phyloP scores from a whole-genome alignment of 176 grass and related monocot genomes.

The Tuctoria greenei region DNA sequence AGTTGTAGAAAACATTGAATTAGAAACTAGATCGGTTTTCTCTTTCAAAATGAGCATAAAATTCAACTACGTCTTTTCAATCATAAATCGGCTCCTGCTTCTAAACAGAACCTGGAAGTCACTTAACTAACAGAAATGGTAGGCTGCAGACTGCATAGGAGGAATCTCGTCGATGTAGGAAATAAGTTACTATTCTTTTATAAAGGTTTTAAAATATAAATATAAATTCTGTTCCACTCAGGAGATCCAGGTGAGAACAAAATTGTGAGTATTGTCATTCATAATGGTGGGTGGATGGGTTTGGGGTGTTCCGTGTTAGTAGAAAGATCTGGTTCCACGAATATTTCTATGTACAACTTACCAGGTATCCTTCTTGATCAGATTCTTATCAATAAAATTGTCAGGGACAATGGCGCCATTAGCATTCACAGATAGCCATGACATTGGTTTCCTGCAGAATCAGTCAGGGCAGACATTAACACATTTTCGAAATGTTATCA shows the following conservation, averaged over 20 bases:
- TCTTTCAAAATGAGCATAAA: not conserved
- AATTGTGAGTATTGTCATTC: not conserved
- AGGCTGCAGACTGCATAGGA: slow-evolving; percentile 16
- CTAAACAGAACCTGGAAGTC: not conserved
- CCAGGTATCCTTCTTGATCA: slow-evolving; percentile 74
- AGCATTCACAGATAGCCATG: slow-evolving; percentile 87
- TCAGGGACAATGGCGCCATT: slow-evolving; percentile 70
- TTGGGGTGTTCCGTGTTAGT: not conserved
- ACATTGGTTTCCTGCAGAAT: slow-evolving; percentile 64
- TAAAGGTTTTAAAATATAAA: not conserved
- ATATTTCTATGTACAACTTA: slow-evolving; percentile 32
- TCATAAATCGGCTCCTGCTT: not conserved
- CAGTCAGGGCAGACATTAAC: not conserved
- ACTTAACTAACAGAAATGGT: not conserved
- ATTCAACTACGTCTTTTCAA: not conserved
- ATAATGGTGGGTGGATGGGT: not conserved
- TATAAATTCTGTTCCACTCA: not conserved
- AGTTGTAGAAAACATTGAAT: not conserved
- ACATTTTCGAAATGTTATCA: not conserved
- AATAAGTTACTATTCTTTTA: not conserved
- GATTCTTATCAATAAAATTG: slow-evolving; percentile 60
- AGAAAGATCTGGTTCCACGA: not conserved
- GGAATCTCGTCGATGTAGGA: not conserved
- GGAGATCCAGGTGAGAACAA: slow-evolving; percentile 18
- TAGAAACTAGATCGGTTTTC: not conserved